Percentiles rank a stretch among this genome's conserved stretches.
Conservation (phyloP, 1,284 basidiomycete genomes). For the Retiboletus flavoniger region DNA sequence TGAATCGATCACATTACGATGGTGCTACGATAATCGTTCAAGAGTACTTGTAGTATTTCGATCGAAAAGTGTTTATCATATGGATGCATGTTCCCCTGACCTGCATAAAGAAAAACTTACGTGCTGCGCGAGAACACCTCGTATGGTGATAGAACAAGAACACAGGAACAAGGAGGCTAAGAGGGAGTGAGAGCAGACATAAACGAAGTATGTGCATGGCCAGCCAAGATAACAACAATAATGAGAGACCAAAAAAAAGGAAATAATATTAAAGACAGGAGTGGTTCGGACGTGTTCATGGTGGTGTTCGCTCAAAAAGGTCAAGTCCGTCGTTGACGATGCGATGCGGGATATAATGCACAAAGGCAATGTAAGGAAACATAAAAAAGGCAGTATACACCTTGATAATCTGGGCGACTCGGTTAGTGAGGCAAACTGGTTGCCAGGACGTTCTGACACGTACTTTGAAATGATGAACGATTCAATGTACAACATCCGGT, state of each 20-base stretch:
- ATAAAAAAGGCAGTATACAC: slow-evolving; percentile 27
- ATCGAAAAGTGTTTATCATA: slow-evolving; percentile 16
- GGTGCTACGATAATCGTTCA: slow-evolving; percentile 29
- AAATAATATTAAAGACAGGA: slow-evolving; percentile 36
- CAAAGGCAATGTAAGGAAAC: slow-evolving; percentile 12
- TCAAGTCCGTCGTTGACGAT: slow-evolving; percentile 22
- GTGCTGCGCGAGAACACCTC: slow-evolving; percentile 14
- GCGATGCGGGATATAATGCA: slow-evolving; percentile 33
- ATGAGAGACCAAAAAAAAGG: slow-evolving; percentile 15
- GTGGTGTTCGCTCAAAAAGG: slow-evolving; percentile 17
- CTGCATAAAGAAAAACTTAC: slow-evolving; percentile 30
- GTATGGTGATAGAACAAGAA: slow-evolving; percentile 21
- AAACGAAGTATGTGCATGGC: slow-evolving; percentile 33
- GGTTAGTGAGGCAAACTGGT: neutral
- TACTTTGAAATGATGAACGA: slow-evolving; percentile 21
- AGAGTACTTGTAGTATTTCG: slow-evolving; percentile 32
- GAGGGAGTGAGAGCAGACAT: slow-evolving; percentile 13
- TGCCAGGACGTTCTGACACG: neutral
- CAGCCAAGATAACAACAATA: slow-evolving; percentile 29
- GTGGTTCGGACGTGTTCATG: slow-evolving; percentile 15
- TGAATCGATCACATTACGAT: slow-evolving; percentile 25
- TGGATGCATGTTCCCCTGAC: slow-evolving; percentile 28
- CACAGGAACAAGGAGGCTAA: slow-evolving; percentile 15
- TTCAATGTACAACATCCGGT: slow-evolving; percentile 13
- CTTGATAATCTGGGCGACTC: slow-evolving; percentile 18